Percentiles rank a stretch among this genome's conserved stretches.
phyloP scores from a whole-genome alignment of 176 grass and related monocot genomes.

The Aegilops sharonensis region DNA sequence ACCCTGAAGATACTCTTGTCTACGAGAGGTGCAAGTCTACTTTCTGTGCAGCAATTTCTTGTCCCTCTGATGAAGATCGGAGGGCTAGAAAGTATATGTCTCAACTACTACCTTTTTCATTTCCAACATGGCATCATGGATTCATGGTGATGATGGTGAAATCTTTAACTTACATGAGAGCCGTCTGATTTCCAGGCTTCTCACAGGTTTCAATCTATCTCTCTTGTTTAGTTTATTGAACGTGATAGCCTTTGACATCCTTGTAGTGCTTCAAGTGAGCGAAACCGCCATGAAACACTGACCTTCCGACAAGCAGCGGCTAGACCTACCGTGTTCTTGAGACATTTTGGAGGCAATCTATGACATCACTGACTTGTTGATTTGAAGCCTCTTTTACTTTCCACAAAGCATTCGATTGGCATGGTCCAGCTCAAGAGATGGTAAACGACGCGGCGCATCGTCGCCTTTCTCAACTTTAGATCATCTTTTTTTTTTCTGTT shows the following conservation, averaged over 20 bases:
- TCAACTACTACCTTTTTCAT: constrained; percentile 14
- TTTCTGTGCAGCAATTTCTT: constrained; percentile 25
- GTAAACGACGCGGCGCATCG: constrained; percentile 44
- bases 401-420: constrained; percentile 19
- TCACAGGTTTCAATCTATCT: not conserved
- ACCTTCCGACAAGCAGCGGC: constrained; percentile 17
- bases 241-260: not conserved
- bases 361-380: constrained; percentile 36
- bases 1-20: constrained; percentile 48
- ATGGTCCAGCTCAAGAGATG: constrained; percentile 30
- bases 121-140: constrained; percentile 14
- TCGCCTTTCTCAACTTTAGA: constrained; percentile 33
- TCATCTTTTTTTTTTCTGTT: constrained; percentile 24
- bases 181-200: not conserved
- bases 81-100: constrained; percentile 11
- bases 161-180: constrained; percentile 7
- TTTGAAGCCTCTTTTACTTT: constrained; percentile 31
- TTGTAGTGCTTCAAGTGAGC: constrained; percentile 6
- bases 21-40: constrained; percentile 13
- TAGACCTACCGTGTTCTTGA: constrained; percentile 15
- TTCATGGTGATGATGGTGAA: not conserved
- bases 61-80: constrained; percentile 19
- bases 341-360: constrained; percentile 41
- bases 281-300: not conserved
- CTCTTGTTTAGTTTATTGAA: not conserved